A percentile compares a stretch with the other conserved stretches of the same genome.
Evolutionary conservation across 208 protist species (phyloP).

Genomic region (Zelonia costaricensis): DNA sequence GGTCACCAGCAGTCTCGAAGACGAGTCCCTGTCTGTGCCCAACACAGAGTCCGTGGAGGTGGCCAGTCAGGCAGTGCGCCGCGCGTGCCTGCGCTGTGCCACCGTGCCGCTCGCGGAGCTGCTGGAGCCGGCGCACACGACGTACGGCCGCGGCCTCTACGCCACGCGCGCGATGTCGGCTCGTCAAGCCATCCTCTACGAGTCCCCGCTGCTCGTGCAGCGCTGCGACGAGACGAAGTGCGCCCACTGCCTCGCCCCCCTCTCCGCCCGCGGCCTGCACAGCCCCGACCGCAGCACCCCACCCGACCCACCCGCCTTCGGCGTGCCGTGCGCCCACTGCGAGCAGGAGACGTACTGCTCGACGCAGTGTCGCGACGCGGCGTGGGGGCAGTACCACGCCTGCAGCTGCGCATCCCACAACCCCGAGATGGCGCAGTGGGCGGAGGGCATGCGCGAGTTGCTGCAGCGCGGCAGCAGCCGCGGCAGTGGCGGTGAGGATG

Average conservation of each 20-base stretch:
- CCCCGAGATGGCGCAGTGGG: conserved; percentile 53
- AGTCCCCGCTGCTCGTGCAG: conserved; percentile 66
- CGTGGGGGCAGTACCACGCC: conserved; percentile 72
- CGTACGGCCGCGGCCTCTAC: conserved; percentile 75
- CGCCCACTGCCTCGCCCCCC: conserved; percentile 69
- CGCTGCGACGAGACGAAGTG: conserved; percentile 49
- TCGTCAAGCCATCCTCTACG: conserved; percentile 49
- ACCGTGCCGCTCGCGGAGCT: conserved; percentile 48
- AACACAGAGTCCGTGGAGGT: conserved; percentile 13
- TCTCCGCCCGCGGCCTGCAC: conserved; percentile 11
- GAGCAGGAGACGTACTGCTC: conserved; percentile 77
- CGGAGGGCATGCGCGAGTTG: conserved; percentile 46
- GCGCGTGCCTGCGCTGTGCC: conserved; percentile 22
- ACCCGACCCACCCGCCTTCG: conserved; percentile 5
- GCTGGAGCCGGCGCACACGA: conserved; percentile 50
- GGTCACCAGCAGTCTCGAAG: conserved; percentile 1
- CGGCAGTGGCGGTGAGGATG: not conserved
- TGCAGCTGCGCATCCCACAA: conserved; percentile 76
- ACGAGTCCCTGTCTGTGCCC: conserved; percentile 23
- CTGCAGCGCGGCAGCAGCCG: conserved; percentile 15
- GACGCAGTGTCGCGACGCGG: conserved; percentile 58
- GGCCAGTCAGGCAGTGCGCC: conserved; percentile 9
- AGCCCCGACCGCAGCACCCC: not conserved
- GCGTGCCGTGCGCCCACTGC: conserved; percentile 54
- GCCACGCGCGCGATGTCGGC: conserved; percentile 44